Conservation (phyloP, 2,329 filamentous ascomycete species). For the Samsoniella hepiali region DNA sequence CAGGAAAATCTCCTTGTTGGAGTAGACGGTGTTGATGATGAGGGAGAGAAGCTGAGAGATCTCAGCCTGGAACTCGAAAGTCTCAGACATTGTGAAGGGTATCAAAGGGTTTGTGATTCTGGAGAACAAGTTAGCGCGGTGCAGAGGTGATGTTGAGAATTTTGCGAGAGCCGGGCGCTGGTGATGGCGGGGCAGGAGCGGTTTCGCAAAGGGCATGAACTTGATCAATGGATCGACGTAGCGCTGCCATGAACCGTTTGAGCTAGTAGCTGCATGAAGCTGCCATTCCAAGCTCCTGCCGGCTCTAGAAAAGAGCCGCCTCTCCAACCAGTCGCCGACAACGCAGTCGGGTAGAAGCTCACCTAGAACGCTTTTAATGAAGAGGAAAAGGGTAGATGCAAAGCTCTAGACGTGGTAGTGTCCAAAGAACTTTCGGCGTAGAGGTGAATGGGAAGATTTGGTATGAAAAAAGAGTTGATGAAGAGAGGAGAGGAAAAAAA, state of each 20-base stretch:
- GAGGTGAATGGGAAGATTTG: conserved; percentile 21
- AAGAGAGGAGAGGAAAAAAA: conserved; percentile 23
- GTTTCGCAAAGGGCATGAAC: background rate
- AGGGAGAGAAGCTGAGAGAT: conserved; percentile 99
- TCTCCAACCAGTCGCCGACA: background rate
- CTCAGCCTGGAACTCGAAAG: conserved; percentile 99
- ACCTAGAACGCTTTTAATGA: conserved; percentile 24
- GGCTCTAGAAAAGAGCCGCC: background rate
- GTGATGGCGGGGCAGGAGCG: conserved; percentile 9
- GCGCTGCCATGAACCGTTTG: background rate
- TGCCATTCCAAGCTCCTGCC: background rate
- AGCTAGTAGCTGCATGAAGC: background rate
- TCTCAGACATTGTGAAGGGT: conserved; percentile 79
- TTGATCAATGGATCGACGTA: background rate
- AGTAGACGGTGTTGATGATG: conserved; percentile 99
- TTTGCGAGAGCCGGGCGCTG: background rate
- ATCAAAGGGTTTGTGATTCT: conserved; percentile 35
- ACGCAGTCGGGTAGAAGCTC: conserved; percentile 17
- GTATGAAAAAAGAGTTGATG: conserved; percentile 22
- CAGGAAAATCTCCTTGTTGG: conserved; percentile 99
- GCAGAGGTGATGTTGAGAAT: conserved; percentile 4
- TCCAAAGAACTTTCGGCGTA: conserved; percentile 28
- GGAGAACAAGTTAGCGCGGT: conserved; percentile 16
- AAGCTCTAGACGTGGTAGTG: conserved; percentile 26
- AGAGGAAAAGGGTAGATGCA: conserved; percentile 19